phyloP scores from a whole-genome alignment of 139 green algal genomes.

The Micractinium conductrix region DNA sequence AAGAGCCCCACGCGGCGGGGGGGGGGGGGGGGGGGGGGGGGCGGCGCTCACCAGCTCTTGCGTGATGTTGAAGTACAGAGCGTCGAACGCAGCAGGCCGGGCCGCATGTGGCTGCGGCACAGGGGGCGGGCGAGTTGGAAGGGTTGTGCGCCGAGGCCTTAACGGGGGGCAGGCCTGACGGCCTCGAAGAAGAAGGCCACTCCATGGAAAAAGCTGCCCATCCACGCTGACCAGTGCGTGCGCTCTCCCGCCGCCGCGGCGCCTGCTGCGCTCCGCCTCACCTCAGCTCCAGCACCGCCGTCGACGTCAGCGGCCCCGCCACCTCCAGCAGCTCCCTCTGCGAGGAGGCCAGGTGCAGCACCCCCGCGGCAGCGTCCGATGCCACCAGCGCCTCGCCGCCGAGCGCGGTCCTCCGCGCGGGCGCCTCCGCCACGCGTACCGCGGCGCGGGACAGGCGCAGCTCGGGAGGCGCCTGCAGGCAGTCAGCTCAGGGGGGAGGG shows the following conservation, averaged over 20 bases:
- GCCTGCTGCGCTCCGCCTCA: no score
- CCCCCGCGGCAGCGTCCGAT: not conserved
- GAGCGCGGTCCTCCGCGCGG: not conserved
- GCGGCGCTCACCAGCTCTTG: not conserved
- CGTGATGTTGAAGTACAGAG: not conserved
- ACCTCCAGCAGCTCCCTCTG: not conserved
- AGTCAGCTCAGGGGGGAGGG: not conserved
- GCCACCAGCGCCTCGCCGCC: not conserved
- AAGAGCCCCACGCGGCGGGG: not conserved
- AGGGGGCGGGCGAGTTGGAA: not conserved
- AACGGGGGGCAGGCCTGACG: not conserved
- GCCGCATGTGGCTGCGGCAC: conserved; percentile 10
- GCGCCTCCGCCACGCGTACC: not conserved
- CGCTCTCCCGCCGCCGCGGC: no score
- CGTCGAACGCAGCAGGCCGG: conserved; percentile 13
- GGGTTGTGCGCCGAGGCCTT: no score
- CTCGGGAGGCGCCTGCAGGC: conserved; percentile 1
- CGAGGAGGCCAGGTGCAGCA: not conserved
- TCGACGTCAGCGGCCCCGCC: not conserved
- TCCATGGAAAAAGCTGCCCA: no score
- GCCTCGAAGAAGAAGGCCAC: no score
- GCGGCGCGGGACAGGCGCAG: not conserved
- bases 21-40: not conserved
- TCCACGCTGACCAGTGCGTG: no score
- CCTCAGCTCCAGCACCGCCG: not conserved